phyloP scores from a whole-genome alignment of 2,329 filamentous ascomycete species.

The Paecilomyces sp. region DNA sequence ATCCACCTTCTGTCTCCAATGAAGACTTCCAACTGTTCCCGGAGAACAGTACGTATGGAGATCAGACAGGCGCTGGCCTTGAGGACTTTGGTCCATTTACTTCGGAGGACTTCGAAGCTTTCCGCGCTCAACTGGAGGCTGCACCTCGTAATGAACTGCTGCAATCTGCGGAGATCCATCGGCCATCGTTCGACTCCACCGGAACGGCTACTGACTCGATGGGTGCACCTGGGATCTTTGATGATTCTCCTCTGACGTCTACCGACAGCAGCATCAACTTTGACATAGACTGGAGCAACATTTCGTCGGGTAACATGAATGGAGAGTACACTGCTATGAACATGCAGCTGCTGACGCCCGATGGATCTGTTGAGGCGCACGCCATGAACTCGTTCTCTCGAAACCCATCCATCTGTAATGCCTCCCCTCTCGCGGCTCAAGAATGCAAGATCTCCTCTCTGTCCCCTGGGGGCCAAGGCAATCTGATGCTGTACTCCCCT shows the following conservation, averaged over 20 bases:
- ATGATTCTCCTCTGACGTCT: constrained; percentile 15
- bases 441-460: constrained; percentile 13
- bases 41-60: constrained; percentile 11
- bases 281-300: constrained; percentile 17
- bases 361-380: constrained; percentile 7
- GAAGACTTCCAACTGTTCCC: constrained; percentile 21
- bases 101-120: constrained; percentile 18
- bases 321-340: constrained; percentile 19
- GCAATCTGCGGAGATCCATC: constrained; percentile 16
- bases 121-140: constrained; percentile 20
- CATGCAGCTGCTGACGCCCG: constrained; percentile 16
- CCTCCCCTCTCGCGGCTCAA: constrained; percentile 6
- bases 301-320: constrained; percentile 11
- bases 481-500: constrained; percentile 23
- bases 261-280: constrained; percentile 14
- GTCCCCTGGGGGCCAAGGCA: constrained; percentile 19
- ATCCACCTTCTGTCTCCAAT: constrained; percentile 12
- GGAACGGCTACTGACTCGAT: constrained; percentile 15
- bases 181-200: constrained; percentile 17
- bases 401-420: constrained; percentile 10
- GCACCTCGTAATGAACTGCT: constrained; percentile 19
- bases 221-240: constrained; percentile 11
- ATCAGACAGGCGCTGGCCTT: constrained; percentile 6
- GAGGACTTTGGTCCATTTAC: constrained; percentile 14
- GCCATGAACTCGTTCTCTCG: constrained; percentile 10